Percentiles rank a stretch among this genome's conserved stretches.
These are phyloP conservation scores for Tilletia horrida DNA, from an alignment of 1,284 basidiomycete genomes.

Conservation along the genomic window DNA sequence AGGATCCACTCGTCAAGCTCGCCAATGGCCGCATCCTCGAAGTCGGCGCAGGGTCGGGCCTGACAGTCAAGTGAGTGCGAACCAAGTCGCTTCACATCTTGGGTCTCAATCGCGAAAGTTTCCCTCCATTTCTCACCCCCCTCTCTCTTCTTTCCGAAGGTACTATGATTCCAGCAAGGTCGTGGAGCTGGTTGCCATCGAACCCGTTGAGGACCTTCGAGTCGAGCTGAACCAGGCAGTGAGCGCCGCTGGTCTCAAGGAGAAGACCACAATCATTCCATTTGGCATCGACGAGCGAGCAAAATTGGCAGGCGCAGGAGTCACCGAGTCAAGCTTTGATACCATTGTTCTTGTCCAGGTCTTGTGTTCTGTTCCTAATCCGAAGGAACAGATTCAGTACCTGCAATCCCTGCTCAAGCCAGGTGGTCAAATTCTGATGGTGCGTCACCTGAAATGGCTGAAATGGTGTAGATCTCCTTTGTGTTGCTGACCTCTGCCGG, in stretches of 20 bases:
- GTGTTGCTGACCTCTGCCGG: background rate
- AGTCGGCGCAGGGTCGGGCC: slow-evolving; percentile 38
- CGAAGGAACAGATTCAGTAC: slow-evolving; percentile 33
- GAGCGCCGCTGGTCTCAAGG: slow-evolving; percentile 14
- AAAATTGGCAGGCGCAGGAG: slow-evolving; percentile 20
- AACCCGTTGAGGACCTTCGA: slow-evolving; percentile 34
- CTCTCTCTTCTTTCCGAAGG: background rate
- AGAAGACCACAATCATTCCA: slow-evolving; percentile 32
- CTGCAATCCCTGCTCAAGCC: slow-evolving; percentile 35
- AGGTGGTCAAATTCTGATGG: slow-evolving; percentile 38
- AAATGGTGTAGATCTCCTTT: background rate
- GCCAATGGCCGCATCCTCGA: slow-evolving; percentile 39
- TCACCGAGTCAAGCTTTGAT: slow-evolving; percentile 33
- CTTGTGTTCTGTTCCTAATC: slow-evolving; percentile 38
- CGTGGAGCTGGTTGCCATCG: slow-evolving; percentile 29
- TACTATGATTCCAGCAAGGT: slow-evolving; percentile 37
- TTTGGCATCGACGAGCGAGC: slow-evolving; percentile 27
- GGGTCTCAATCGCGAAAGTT: background rate
- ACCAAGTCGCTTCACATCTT: no score
- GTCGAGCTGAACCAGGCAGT: slow-evolving; percentile 24
- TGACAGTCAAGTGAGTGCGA: slow-evolving; percentile 22
- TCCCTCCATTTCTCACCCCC: no score
- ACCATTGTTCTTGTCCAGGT: slow-evolving; percentile 45
- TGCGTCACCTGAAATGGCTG: background rate
- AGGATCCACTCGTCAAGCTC: slow-evolving; percentile 20